Evolutionary conservation across 331 rosid genomes (phyloP).

Genomic region (Rhamnella rubrinervis): DNA sequence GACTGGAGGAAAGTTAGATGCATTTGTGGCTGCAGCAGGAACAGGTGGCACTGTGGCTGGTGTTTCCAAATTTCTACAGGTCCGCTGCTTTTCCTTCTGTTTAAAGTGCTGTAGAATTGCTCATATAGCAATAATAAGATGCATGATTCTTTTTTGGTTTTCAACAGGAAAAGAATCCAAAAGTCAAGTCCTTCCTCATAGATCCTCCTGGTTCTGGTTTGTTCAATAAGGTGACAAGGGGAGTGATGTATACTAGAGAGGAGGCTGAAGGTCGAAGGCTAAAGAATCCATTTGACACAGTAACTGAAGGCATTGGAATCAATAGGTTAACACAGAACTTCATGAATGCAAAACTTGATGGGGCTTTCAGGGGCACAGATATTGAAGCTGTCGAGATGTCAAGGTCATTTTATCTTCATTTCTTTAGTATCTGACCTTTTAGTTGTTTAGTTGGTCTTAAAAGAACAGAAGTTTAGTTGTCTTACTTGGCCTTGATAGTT

Average conservation of each 20-base stretch:
- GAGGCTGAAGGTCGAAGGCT: constrained; percentile 95
- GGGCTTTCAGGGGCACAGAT: constrained; percentile 82
- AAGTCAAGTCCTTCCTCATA: constrained; percentile 68
- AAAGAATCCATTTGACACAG: constrained; percentile 91
- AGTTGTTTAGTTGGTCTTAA: background rate
- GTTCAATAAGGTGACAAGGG: constrained; percentile 87
- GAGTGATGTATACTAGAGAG: constrained; percentile 88
- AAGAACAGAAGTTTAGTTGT: background rate
- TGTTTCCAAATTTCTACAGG: constrained; percentile 79
- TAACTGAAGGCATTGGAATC: constrained; percentile 95
- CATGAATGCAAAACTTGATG: constrained; percentile 74
- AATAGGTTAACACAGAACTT: constrained; percentile 81
- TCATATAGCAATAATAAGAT: constrained; percentile 8
- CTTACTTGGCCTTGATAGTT: background rate
- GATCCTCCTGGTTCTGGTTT: constrained; percentile 97
- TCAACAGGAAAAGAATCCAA: constrained; percentile 75
- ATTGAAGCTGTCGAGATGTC: constrained; percentile 91
- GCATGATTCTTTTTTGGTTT: constrained; percentile 14
- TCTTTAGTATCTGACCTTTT: background rate
- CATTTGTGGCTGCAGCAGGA: constrained; percentile 88
- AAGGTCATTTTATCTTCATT: constrained; percentile 46
- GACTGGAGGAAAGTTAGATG: constrained; percentile 65
- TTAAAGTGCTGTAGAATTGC: background rate
- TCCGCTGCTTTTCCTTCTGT: constrained; percentile 14
- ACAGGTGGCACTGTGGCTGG: constrained; percentile 96